phyloP scores from a whole-genome alignment of 106 monocot species.

The Xerophyta viscosa region DNA sequence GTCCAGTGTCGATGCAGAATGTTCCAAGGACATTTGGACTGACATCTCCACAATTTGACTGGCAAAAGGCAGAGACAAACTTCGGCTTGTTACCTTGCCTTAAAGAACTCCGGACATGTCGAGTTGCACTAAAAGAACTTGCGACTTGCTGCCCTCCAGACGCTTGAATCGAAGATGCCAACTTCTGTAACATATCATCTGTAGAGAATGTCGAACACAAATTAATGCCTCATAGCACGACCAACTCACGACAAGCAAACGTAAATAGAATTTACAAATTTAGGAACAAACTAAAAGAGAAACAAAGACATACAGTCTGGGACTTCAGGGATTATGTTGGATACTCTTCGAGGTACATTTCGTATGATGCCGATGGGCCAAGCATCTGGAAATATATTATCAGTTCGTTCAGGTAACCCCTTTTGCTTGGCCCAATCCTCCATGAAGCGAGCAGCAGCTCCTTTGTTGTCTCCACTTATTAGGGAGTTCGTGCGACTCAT shows the following conservation, averaged over 20 bases:
- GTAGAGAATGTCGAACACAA: background rate
- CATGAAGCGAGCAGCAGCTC: constrained; percentile 24
- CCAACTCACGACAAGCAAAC: no score
- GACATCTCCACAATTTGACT: constrained; percentile 26
- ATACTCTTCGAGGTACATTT: constrained; percentile 1
- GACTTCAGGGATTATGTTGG: constrained; percentile 3
- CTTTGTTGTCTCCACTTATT: constrained; percentile 32
- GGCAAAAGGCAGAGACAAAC: constrained; percentile 31
- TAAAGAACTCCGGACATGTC: constrained; percentile 4
- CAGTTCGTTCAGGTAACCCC: constrained; percentile 1
- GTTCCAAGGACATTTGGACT: constrained; percentile 24
- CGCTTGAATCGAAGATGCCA: constrained; percentile 7
- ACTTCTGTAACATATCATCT: constrained; percentile 1
- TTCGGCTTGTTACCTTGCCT: constrained; percentile 1
- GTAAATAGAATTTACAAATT: no score
- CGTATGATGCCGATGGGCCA: background rate
- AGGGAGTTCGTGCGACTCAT: constrained; percentile 18
- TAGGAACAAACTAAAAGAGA: background rate
- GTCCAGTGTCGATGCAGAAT: constrained; percentile 23
- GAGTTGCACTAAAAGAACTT: constrained; percentile 1
- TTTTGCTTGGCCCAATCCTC: constrained; percentile 18
- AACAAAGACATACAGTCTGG: background rate
- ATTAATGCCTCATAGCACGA: no score
- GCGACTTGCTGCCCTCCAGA: constrained; percentile 3
- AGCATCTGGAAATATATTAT: background rate